phyloP scores from a whole-genome alignment of 2,329 filamentous ascomycete species.

The Paraphaeosphaeria sporulosa region DNA sequence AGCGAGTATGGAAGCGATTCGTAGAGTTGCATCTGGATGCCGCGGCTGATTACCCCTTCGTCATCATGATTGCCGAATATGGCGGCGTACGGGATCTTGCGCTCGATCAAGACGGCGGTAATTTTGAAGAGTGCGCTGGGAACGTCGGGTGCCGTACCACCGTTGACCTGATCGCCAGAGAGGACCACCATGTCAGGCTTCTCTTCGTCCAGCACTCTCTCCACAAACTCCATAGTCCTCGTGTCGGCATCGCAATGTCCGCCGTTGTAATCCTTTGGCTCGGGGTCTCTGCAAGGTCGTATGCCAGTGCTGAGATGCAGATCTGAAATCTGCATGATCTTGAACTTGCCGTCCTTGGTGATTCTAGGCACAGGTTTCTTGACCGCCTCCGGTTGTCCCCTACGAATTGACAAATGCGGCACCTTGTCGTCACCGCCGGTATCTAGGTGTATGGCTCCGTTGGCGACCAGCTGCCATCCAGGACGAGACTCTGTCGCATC shows the following conservation, averaged over 20 bases:
- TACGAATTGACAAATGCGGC: conserved; percentile 78
- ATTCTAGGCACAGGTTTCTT: conserved; percentile 79
- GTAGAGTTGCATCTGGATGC: conserved; percentile 83
- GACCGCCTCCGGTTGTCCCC: conserved; percentile 70
- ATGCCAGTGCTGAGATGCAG: conserved; percentile 91
- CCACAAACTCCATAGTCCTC: conserved; percentile 88
- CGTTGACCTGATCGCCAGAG: conserved; percentile 94
- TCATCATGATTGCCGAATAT: conserved; percentile 99
- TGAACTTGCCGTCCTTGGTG: conserved; percentile 89
- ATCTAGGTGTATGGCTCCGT: conserved; percentile 70
- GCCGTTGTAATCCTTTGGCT: conserved; percentile 74
- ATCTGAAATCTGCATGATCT: conserved; percentile 96
- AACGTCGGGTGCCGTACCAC: conserved; percentile 88
- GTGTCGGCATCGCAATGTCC: conserved; percentile 90
- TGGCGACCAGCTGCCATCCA: conserved; percentile 81
- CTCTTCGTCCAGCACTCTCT: conserved; percentile 85
- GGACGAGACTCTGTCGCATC: conserved; percentile 89
- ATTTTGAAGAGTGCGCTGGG: conserved; percentile 95
- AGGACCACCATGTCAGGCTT: conserved; percentile 91
- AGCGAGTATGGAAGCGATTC: conserved; percentile 89
- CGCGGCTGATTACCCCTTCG: conserved; percentile 80
- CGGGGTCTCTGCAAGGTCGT: conserved; percentile 84
- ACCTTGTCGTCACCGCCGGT: conserved; percentile 68
- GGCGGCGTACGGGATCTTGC: conserved; percentile 88
- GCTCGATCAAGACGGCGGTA: conserved; percentile 80